Conservation (phyloP, 1,284 basidiomycete genomes). For the Cutaneotrichosporon cutaneum region DNA sequence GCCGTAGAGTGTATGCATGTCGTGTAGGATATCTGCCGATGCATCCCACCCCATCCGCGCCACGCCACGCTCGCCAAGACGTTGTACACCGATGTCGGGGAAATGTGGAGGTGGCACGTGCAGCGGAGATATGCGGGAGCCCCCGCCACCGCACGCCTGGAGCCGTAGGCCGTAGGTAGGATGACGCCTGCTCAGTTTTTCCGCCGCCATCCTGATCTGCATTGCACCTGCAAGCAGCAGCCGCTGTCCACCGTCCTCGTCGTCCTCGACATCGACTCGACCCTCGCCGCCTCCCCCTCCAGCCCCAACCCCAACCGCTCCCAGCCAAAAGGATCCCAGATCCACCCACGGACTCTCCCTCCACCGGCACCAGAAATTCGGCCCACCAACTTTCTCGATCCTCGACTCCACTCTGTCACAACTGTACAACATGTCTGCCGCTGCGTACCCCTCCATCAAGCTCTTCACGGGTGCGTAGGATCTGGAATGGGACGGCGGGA, state of each 20-base stretch:
- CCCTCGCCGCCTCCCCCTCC: background rate
- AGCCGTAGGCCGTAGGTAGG: background rate
- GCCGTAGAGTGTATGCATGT: constrained; percentile 26
- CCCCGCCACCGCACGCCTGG: background rate
- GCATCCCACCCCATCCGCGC: too few species aligned
- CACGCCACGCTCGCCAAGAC: background rate
- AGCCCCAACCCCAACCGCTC: background rate
- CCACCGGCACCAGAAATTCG: background rate
- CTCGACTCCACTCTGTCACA: background rate
- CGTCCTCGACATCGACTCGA: background rate
- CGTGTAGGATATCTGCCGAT: background rate
- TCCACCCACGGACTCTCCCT: background rate
- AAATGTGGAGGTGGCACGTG: constrained; percentile 8
- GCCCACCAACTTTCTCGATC: background rate
- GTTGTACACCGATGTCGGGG: background rate
- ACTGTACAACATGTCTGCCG: constrained; percentile 5
- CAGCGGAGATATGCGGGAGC: constrained; percentile 5
- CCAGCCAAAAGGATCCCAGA: background rate
- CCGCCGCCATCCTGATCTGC: background rate
- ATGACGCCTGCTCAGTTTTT: background rate
- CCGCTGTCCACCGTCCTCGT: background rate
- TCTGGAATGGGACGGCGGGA: too few species aligned
- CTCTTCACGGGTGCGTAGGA: constrained; percentile 77
- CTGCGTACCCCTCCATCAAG: constrained; percentile 63
- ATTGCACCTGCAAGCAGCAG: background rate